Conservation (phyloP, 2,329 filamentous ascomycete genomes). For the Dactylellina parvicollis region DNA sequence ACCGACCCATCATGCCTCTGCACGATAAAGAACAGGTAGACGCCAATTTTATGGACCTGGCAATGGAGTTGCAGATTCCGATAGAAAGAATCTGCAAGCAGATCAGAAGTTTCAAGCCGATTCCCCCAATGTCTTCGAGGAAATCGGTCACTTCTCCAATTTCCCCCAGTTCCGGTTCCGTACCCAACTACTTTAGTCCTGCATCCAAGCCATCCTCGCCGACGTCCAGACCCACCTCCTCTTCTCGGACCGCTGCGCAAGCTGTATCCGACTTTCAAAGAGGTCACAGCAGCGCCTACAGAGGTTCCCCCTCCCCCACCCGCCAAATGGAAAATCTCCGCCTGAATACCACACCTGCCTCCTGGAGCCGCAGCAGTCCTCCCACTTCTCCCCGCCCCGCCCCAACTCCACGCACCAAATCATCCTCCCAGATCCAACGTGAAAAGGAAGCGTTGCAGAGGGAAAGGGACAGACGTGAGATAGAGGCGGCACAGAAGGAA, state of each 20-base stretch:
- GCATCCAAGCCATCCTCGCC: background rate
- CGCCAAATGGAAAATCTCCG: background rate
- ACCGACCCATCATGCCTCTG: slow-evolving; percentile 46
- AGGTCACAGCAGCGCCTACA: slow-evolving; percentile 11
- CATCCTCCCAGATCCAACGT: slow-evolving; percentile 4
- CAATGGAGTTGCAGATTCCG: slow-evolving; percentile 34
- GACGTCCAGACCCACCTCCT: background rate
- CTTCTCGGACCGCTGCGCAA: background rate
- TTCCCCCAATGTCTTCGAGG: background rate
- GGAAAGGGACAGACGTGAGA: background rate
- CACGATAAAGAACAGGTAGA: slow-evolving; percentile 27
- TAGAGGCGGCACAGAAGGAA: background rate
- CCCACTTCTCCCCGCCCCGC: slow-evolving; percentile 2
- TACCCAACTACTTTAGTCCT: background rate
- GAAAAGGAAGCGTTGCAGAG: background rate
- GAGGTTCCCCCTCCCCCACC: slow-evolving; percentile 23
- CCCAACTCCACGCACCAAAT: background rate
- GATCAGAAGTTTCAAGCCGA: slow-evolving; percentile 8
- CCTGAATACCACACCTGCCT: background rate
- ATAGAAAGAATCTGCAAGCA: slow-evolving; percentile 29
- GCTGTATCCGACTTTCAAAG: slow-evolving; percentile 14
- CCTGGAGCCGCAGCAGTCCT: background rate
- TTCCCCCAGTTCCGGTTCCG: background rate
- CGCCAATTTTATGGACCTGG: slow-evolving; percentile 39
- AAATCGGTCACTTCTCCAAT: background rate